phyloP scores from a whole-genome alignment of 176 grass and related monocot genomes.

The Phoenix roebelenii region DNA sequence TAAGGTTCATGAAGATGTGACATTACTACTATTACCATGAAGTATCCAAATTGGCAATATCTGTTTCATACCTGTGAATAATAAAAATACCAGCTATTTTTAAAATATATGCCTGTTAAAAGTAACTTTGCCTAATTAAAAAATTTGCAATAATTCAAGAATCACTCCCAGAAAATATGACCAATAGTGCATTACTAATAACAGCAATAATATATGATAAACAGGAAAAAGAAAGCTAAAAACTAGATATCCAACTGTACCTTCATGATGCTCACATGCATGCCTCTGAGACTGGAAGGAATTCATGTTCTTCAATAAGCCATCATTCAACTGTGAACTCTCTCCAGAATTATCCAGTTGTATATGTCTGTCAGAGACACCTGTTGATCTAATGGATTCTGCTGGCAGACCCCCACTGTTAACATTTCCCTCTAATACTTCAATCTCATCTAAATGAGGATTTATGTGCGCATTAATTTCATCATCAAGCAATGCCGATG shows the following conservation, averaged over 20 bases:
- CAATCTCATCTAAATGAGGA: conserved; percentile 21
- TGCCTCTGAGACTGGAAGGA: conserved; percentile 41
- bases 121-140: no score
- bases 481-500: conserved; percentile 27
- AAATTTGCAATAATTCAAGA: no score
- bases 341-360: conserved; percentile 38
- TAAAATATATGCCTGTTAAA: no score
- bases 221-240: neutral
- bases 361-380: conserved; percentile 34
- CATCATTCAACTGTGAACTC: conserved; percentile 51
- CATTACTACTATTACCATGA: no score
- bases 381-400: conserved; percentile 21
- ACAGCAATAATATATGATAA: neutral
- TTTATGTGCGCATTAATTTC: conserved; percentile 22
- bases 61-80: no score
- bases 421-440: conserved; percentile 3
- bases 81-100: no score
- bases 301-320: conserved; percentile 26
- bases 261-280: conserved; percentile 42
- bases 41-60: no score
- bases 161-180: no score
- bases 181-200: no score
- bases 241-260: conserved; percentile 15
- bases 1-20: no score
- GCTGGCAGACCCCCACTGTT: conserved; percentile 10